Percentiles rank a stretch among this genome's conserved stretches.
These are phyloP conservation scores for Ophiocordyceps camponoti-saundersi DNA, from an alignment of 2,329 filamentous ascomycete species.

Conservation along the genomic window DNA sequence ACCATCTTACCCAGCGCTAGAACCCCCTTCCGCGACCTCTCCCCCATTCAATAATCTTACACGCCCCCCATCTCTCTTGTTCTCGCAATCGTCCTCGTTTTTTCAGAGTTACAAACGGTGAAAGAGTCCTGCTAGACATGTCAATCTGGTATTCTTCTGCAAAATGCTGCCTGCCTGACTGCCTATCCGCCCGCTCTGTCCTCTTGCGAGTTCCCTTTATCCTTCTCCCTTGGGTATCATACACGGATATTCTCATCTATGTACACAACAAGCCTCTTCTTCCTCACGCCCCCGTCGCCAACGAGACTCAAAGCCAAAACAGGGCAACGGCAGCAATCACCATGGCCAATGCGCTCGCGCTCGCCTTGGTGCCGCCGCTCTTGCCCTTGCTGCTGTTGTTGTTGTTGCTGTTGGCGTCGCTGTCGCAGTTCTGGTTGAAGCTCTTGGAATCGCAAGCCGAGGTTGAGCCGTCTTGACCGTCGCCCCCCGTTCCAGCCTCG, in stretches of 20 bases:
- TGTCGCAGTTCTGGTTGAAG: constrained; percentile 24
- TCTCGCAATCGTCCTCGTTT: too few species aligned
- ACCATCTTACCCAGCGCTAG: too few species aligned
- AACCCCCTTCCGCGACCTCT: too few species aligned
- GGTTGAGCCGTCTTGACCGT: constrained; percentile 1
- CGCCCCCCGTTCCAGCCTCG: neutral
- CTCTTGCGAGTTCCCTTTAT: too few species aligned
- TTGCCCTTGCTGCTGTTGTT: constrained; percentile 9
- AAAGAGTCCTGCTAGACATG: too few species aligned
- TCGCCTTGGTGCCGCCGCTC: constrained; percentile 14
- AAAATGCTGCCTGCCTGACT: too few species aligned
- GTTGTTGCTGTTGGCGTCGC: neutral
- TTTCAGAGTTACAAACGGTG: too few species aligned
- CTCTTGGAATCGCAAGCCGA: constrained; percentile 16
- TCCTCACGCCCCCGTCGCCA: neutral
- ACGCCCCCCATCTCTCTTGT: too few species aligned
- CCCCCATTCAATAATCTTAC: too few species aligned
- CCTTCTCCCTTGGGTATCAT: too few species aligned
- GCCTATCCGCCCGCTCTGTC: too few species aligned
- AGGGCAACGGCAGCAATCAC: constrained; percentile 18
- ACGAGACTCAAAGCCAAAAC: constrained; percentile 14
- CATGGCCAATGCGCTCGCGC: constrained; percentile 19
- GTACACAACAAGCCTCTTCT: neutral
- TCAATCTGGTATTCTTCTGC: too few species aligned
- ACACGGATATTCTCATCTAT: neutral